Conservation (phyloP, 352 stramenopile species). For the Pythium angustatum region DNA sequence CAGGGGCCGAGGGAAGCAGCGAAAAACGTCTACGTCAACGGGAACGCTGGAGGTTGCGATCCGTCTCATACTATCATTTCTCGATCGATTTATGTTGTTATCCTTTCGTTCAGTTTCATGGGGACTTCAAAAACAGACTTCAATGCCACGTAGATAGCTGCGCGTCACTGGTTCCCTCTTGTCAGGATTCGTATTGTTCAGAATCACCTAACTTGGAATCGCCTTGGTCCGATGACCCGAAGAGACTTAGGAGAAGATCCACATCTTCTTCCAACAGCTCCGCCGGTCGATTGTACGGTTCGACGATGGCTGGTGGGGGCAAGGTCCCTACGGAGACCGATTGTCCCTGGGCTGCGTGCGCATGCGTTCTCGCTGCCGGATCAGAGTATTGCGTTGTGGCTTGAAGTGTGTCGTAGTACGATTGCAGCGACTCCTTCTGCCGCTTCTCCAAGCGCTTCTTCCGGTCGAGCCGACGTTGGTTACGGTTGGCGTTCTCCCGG, state of each 20-base stretch:
- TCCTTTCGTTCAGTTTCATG: too few species aligned
- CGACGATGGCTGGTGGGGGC: neutral
- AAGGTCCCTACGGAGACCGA: too few species aligned
- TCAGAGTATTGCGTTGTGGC: neutral
- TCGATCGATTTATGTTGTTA: too few species aligned
- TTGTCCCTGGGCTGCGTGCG: neutral
- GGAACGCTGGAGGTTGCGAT: neutral
- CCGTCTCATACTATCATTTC: neutral
- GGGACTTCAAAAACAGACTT: too few species aligned
- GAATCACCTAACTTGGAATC: neutral
- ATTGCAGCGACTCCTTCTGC: slow-evolving; percentile 22
- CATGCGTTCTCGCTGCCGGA: neutral
- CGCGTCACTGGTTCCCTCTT: neutral
- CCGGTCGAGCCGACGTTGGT: slow-evolving; percentile 28
- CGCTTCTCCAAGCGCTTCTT: slow-evolving; percentile 25
- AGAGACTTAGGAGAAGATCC: slow-evolving; percentile 22
- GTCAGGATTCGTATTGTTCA: neutral
- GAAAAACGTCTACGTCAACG: slow-evolving; percentile 7
- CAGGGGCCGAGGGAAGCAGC: too few species aligned
- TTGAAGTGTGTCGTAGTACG: slow-evolving; percentile 26
- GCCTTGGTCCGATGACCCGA: neutral
- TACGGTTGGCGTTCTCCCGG: slow-evolving; percentile 30
- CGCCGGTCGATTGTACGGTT: slow-evolving; percentile 12
- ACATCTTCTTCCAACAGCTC: slow-evolving; percentile 27
- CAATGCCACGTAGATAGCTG: neutral